Conservation (phyloP, 352 stramenopile species). For the Pythium chondricola region DNA sequence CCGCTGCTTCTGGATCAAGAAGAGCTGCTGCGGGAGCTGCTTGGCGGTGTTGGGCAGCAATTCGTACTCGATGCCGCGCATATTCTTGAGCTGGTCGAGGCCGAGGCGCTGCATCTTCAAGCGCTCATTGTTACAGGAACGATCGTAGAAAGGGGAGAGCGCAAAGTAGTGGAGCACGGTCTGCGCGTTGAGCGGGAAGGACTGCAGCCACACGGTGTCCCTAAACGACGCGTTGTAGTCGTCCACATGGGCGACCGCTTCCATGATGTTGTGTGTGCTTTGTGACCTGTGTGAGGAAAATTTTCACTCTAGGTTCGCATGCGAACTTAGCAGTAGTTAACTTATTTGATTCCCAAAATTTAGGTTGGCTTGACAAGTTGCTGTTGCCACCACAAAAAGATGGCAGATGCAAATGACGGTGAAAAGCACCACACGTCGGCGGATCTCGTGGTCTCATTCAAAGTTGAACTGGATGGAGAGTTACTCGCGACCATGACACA, state of each 20-base stretch:
- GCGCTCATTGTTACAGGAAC: slow-evolving; percentile 86
- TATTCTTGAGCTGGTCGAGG: slow-evolving; percentile 83
- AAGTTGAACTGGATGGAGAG: slow-evolving; percentile 34
- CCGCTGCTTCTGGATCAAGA: slow-evolving; percentile 83
- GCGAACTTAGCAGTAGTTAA: not conserved
- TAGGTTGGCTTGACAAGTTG: no score
- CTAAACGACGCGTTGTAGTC: slow-evolving; percentile 87
- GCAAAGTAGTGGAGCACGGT: slow-evolving; percentile 88
- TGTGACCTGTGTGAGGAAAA: not conserved
- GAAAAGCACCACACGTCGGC: no score
- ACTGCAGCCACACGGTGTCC: slow-evolving; percentile 85
- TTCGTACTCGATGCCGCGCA: slow-evolving; percentile 86
- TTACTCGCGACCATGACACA: slow-evolving; percentile 30
- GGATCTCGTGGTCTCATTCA: slow-evolving; percentile 31
- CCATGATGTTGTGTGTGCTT: slow-evolving; percentile 28
- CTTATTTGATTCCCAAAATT: no score
- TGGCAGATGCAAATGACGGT: slow-evolving; percentile 2
- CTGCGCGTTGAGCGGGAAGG: slow-evolving; percentile 75
- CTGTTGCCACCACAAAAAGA: no score
- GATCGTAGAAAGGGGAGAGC: slow-evolving; percentile 85
- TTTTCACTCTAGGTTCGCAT: slow-evolving; percentile 5
- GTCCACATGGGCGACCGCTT: slow-evolving; percentile 64
- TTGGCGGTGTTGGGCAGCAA: slow-evolving; percentile 77
- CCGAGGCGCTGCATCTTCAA: slow-evolving; percentile 87
- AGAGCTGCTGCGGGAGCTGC: slow-evolving; percentile 83